Evolutionary conservation across 306 rosid species (phyloP).

Genomic region (Pyrus pyrifolia): DNA sequence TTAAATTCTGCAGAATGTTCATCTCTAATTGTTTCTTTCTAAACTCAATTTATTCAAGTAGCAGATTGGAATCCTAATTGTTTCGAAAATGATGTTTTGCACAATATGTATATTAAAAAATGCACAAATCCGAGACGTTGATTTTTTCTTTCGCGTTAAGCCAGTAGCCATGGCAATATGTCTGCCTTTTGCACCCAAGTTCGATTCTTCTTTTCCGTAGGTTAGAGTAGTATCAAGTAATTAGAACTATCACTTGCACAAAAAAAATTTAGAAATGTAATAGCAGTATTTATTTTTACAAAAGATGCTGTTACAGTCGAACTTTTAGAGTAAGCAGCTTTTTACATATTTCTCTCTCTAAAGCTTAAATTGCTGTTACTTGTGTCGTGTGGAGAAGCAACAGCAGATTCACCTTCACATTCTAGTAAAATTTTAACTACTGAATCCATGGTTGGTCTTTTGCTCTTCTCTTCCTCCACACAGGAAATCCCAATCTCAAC

Average conservation of each 20-base stretch:
- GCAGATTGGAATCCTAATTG: not conserved
- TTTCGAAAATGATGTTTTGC: not conserved
- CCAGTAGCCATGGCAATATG: not conserved
- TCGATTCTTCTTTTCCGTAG: too few relatives aligned
- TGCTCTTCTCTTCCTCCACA: not conserved
- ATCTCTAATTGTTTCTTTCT: not conserved
- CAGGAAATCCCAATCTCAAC: conserved; percentile 8
- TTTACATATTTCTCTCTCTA: too few relatives aligned
- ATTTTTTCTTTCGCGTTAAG: not conserved
- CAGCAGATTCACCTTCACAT: not conserved
- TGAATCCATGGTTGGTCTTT: conserved; percentile 5
- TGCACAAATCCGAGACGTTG: not conserved
- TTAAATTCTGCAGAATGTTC: not conserved
- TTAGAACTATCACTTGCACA: too few relatives aligned
- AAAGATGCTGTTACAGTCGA: not conserved
- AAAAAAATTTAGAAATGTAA: not conserved
- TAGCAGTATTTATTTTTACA: not conserved
- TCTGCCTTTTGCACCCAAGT: not conserved
- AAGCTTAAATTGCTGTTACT: not conserved
- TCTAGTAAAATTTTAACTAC: not conserved
- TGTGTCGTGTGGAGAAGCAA: not conserved
- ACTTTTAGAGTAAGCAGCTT: not conserved
- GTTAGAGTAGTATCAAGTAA: not conserved
- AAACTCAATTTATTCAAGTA: not conserved
- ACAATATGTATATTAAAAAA: not conserved